Evolutionary conservation across 1,139 yeast genomes (phyloP).

Genomic region (Suhomyces kunorum): DNA sequence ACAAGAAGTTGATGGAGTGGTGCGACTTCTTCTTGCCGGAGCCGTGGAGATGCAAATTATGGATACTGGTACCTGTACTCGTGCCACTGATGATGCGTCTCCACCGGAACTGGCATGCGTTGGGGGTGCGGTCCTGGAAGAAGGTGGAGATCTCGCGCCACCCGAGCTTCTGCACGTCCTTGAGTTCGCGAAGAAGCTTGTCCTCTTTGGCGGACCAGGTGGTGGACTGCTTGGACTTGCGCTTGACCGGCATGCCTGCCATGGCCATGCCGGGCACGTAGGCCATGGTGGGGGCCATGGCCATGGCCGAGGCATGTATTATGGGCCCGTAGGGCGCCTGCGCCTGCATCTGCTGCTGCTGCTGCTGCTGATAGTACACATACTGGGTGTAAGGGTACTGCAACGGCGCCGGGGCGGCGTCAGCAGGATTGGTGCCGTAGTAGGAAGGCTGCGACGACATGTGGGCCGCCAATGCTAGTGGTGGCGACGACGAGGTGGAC

Average conservation of each 20-base stretch:
- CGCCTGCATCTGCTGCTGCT: constrained; percentile 9
- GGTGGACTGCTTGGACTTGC: constrained; percentile 36
- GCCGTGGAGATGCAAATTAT: constrained; percentile 10
- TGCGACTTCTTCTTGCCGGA: constrained; percentile 25
- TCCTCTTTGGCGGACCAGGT: constrained; percentile 47
- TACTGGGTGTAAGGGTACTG: constrained; percentile 9
- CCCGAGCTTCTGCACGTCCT: constrained; percentile 45
- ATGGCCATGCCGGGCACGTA: constrained; percentile 11
- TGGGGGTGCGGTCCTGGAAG: constrained; percentile 47
- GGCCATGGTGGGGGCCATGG: constrained; percentile 3
- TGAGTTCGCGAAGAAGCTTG: constrained; percentile 37
- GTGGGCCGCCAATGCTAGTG: constrained; percentile 5
- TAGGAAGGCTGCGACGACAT: constrained; percentile 5
- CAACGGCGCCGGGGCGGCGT: constrained; percentile 2
- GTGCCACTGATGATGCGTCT: constrained; percentile 42
- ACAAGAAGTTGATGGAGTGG: constrained; percentile 31
- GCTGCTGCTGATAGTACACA: constrained; percentile 11
- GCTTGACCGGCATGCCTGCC: constrained; percentile 9
- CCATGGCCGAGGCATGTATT: constrained; percentile 2
- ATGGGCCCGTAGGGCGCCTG: constrained; percentile 1
- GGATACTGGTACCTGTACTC: constrained; percentile 14
- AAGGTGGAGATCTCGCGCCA: constrained; percentile 49
- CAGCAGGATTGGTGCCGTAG: constrained; percentile 5
- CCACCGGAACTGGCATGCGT: constrained; percentile 52
- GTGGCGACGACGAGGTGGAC: constrained; percentile 8